These are phyloP conservation scores for Periglandula ipomoeae DNA, from an alignment of 2,329 filamentous ascomycete genomes.

Conservation along the genomic window DNA sequence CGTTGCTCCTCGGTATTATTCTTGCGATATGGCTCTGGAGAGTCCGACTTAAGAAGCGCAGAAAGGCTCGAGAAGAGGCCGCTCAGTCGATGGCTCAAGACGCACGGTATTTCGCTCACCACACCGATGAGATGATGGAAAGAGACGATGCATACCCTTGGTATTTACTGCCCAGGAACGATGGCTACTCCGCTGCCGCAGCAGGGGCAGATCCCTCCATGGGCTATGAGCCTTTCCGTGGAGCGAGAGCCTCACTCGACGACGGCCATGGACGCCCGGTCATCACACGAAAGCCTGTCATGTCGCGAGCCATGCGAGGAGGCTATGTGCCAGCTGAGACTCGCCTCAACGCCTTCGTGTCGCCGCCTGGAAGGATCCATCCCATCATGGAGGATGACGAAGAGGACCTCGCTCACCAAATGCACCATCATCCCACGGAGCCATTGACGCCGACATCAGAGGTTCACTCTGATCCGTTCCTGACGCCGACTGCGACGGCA, in stretches of 20 bases:
- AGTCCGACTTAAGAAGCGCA: conserved; percentile 28
- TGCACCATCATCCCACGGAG: neutral
- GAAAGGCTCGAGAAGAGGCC: conserved; percentile 33
- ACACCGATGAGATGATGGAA: conserved; percentile 38
- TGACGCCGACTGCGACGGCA: conserved; percentile 29
- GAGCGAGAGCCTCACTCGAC: conserved; percentile 8
- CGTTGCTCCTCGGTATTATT: conserved; percentile 36
- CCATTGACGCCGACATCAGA: conserved; percentile 26
- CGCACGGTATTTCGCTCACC: conserved; percentile 34
- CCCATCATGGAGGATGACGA: conserved; percentile 52
- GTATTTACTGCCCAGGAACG: neutral
- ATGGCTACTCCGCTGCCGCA: neutral
- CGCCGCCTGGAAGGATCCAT: conserved; percentile 37
- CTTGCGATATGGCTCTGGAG: conserved; percentile 42
- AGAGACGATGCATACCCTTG: conserved; percentile 14
- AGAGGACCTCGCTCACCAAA: conserved; percentile 29
- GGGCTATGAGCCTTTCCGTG: conserved; percentile 42
- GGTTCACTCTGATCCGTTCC: conserved; percentile 39
- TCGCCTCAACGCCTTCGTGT: conserved; percentile 18
- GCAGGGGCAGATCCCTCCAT: conserved; percentile 29
- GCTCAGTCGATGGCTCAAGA: conserved; percentile 42
- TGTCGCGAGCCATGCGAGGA: conserved; percentile 17
- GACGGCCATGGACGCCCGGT: conserved; percentile 24
- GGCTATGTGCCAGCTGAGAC: conserved; percentile 24
- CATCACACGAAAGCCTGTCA: conserved; percentile 25